Base-by-base conservation (phyloP, 2,329 filamentous ascomycete species). In the Diaporthe amygdali region DNA sequence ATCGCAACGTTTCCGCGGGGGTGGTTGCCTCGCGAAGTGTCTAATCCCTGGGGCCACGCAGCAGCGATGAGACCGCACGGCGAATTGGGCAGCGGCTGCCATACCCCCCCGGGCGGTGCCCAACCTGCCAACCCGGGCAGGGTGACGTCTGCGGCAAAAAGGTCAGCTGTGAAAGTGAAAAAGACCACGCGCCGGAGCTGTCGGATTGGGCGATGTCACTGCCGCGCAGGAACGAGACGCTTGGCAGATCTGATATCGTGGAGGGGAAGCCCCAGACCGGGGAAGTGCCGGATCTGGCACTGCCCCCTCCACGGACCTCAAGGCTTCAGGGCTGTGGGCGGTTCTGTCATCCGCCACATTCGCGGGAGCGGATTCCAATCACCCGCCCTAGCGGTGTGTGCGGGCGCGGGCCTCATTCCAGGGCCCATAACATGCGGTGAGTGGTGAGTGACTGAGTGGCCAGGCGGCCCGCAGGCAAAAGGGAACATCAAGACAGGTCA, bases 31-130 rank as follows among this genome's bases (percentile, higher is more conserved):
- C 41, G 56, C 41, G 17, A 64, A 7, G 8, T 34, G 15, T 10
- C 30, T 4, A 25, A 39, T 17, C 27, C 7, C 41, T 27, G 47
- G 59, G 41, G 59, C 20, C 8, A 30, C 27, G 25, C 20, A 49
- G 59, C 44, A 49, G 59, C 44, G n/a, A 64, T 49, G 59, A 64
- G 59, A 64, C 59, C 59, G 44, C 59, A 64, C 59, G 59, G 44
- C 34, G 27, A 64, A 64, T 64, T 64, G 30, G 59, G 59, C 59
- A n/a, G 44, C 59, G 30, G 34, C 10, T 49, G 30, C 8, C 7
- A 49, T 32, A n/a, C 17, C 25, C 6, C 32, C 41, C n/a, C n/a
- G n/a, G 10, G 30, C 32, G 41, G 41, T 63, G 59, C 59, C 59
- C 41, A 63, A 63, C 47, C 41, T 41, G 47, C 59, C 41, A 63